Conservation (phyloP, 2,329 filamentous ascomycete genomes). For the Metarhizium sp. region DNA sequence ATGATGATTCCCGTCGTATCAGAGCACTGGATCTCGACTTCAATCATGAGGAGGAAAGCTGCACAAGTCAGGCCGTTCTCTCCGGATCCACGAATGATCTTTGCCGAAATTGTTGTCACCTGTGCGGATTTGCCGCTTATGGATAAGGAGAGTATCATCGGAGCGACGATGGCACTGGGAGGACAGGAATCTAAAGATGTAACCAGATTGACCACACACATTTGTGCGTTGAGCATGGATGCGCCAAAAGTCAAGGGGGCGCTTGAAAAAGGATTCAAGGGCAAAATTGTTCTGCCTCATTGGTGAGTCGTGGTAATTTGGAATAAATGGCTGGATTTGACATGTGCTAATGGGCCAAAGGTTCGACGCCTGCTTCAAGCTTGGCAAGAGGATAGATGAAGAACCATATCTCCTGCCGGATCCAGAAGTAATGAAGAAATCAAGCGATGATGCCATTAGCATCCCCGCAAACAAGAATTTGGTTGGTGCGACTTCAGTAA, state of each 20-base stretch:
- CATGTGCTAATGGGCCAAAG: slow-evolving; percentile 28
- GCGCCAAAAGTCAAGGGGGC: slow-evolving; percentile 61
- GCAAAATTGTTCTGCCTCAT: slow-evolving; percentile 84
- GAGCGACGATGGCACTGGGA: slow-evolving; percentile 81
- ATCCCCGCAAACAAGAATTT: slow-evolving; percentile 52
- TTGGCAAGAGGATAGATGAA: slow-evolving; percentile 87
- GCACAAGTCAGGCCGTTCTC: slow-evolving; percentile 77
- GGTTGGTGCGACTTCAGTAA: slow-evolving; percentile 52
- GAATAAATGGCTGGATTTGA: background rate
- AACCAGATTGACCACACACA: slow-evolving; percentile 71
- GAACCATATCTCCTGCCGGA: slow-evolving; percentile 77
- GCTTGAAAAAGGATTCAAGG: slow-evolving; percentile 53
- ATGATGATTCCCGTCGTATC: slow-evolving; percentile 78
- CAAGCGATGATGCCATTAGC: slow-evolving; percentile 44
- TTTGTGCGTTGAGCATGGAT: slow-evolving; percentile 72
- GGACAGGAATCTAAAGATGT: slow-evolving; percentile 68
- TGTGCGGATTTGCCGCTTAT: slow-evolving; percentile 76
- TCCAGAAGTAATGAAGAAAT: slow-evolving; percentile 65
- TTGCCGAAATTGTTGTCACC: slow-evolving; percentile 73
- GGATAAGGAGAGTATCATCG: slow-evolving; percentile 87
- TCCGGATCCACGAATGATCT: slow-evolving; percentile 83
- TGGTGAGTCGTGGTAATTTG: slow-evolving; percentile 47
- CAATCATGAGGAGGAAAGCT: slow-evolving; percentile 58
- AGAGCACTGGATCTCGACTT: slow-evolving; percentile 68
- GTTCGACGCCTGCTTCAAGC: slow-evolving; percentile 94